Conservation (phyloP, 495 filamentous ascomycete genomes). For the Hyphodiscus hymeniophilus region DNA sequence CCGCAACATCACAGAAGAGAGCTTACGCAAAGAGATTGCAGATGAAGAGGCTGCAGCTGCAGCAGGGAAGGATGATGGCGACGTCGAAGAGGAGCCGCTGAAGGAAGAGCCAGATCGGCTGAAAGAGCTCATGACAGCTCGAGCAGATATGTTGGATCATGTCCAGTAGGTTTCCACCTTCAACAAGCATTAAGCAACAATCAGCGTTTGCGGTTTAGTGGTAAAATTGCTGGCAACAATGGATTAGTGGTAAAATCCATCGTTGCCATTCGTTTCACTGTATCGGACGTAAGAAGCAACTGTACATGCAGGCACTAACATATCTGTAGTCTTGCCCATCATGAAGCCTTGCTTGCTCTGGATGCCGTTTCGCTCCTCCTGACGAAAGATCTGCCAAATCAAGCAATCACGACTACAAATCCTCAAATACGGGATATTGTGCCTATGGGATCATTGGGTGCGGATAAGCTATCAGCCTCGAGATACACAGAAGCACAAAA, state of each 20-base stretch:
- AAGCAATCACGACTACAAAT: slow-evolving; percentile 61
- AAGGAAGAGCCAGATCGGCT: slow-evolving; percentile 21
- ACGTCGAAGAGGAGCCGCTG: slow-evolving; percentile 14
- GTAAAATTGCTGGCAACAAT: too few species aligned
- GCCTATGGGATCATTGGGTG: slow-evolving; percentile 67
- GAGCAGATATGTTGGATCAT: slow-evolving; percentile 45
- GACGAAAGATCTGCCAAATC: slow-evolving; percentile 63
- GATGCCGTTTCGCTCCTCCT: slow-evolving; percentile 82
- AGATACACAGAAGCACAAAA: slow-evolving; percentile 42
- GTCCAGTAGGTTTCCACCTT: slow-evolving; percentile 32
- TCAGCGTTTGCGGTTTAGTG: too few species aligned
- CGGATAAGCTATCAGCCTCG: slow-evolving; percentile 53
- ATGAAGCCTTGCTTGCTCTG: slow-evolving; percentile 58
- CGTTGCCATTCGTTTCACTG: too few species aligned
- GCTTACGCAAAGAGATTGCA: slow-evolving; percentile 51
- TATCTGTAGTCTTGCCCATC: slow-evolving; percentile 47
- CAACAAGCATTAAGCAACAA: too few species aligned
- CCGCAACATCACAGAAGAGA: slow-evolving; percentile 54
- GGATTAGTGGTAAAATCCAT: too few species aligned
- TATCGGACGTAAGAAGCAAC: too few species aligned
- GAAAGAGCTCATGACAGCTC: slow-evolving; percentile 35
- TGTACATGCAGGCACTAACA: slow-evolving; percentile 4
- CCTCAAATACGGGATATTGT: slow-evolving; percentile 56
- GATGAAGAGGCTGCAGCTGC: slow-evolving; percentile 29
- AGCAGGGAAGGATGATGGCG: slow-evolving; percentile 28